Base-by-base conservation (phyloP, 345 rosid genomes). In the Citropsis articulata region DNA sequence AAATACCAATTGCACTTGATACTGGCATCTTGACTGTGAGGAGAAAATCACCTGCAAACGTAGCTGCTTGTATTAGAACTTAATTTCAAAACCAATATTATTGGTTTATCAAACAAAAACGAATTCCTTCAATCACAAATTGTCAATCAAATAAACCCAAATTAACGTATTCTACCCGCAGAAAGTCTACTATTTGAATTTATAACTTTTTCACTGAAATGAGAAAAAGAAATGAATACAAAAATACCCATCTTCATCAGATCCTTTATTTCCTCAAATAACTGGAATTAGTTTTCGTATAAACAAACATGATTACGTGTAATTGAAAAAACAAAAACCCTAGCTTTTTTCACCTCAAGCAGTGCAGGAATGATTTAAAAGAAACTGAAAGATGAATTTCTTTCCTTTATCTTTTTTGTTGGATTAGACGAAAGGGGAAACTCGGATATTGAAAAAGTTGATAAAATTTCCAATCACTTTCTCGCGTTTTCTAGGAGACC, bases 21-120 rank as follows among this genome's bases (percentile, higher is more conserved):
- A 64, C 53, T 12, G 60, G 35, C 83, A 76, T 77, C 35, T 33
- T 27, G 30, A 36, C 28, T 0, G 59, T 7, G 66, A 61, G 9
- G 31, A 53, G 40, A 38, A 61, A 63, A 70, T 13, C 38, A 62
- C 83, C 79, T 60, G 71, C 57, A 69, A 80, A 69, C 1, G n/a
- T 18, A 67, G 33, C 66, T 33, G 60, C 25, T 48, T 19, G 9
- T 22, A 75, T 65, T 62, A 62, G 24, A 73, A 59, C 42, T 30
- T 30, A 71, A 71, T 71, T 13, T 21, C 62, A 70, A 50, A 70
- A 48, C 61, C 19, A 27, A 27, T 70, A 28, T n/a, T 24, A 12
- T 42, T 48, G 65, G n/a, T 36, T 61, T 72, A 30, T 56, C 14
- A 19, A 63, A 75, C 2, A 8, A 4, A 2, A 62, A 9, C 2